phyloP scores from a whole-genome alignment of 2,329 filamentous ascomycete genomes.

The Aspergillus fumigatus region DNA sequence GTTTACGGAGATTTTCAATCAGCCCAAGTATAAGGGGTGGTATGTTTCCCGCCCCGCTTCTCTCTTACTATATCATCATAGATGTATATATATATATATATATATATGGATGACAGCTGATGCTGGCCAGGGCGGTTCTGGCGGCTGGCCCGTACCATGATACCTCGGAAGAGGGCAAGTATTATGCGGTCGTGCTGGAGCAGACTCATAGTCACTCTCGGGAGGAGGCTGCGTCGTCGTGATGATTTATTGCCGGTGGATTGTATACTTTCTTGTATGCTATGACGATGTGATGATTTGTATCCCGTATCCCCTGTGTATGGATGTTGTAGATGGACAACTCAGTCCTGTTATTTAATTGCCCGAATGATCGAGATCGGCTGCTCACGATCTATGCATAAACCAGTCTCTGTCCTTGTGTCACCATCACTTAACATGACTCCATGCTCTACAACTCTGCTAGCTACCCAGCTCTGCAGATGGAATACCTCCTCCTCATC shows the following conservation, averaged over 20 bases:
- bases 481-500: not conserved
- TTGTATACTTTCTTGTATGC: not conserved
- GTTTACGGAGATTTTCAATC: conserved; percentile 39
- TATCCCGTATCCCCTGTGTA: not conserved
- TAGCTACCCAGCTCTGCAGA: no score
- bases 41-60: conserved; percentile 12
- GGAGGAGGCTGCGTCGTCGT: not conserved
- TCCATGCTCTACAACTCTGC: not conserved
- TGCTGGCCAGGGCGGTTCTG: conserved; percentile 25
- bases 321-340: not conserved
- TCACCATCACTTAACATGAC: not conserved
- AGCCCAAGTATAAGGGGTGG: conserved; percentile 37
- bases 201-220: conserved; percentile 11
- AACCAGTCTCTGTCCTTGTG: no score
- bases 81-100: not conserved
- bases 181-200: conserved; percentile 35
- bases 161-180: conserved; percentile 33
- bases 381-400: not conserved
- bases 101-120: conserved; percentile 1
- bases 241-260: not conserved
- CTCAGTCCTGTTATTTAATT: not conserved
- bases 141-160: conserved; percentile 34
- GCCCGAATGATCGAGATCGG: no score
- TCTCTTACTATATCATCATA: not conserved
- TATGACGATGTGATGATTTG: conserved; percentile 2